phyloP scores from a whole-genome alignment of 257 asterid species.

The Mitragyna speciosa region DNA sequence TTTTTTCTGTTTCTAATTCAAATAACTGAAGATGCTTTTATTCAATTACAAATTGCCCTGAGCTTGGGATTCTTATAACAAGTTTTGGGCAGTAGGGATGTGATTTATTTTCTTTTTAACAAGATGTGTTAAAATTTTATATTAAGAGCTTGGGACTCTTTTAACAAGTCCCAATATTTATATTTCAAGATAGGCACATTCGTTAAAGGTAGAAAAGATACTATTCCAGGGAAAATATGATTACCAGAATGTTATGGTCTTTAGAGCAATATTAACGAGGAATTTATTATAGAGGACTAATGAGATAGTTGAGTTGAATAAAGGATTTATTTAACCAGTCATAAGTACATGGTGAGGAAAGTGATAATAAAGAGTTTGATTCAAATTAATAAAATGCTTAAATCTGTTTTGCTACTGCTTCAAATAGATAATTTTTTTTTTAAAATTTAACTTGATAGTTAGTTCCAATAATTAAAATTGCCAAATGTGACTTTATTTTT shows the following conservation, averaged over 20 bases:
- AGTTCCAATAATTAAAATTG: no score
- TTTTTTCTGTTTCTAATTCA: not conserved
- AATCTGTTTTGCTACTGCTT: no score
- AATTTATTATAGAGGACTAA: no score
- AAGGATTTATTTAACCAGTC: no score
- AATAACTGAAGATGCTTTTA: not conserved
- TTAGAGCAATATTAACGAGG: constrained; percentile 8
- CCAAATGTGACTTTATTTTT: no score
- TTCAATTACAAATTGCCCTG: not conserved
- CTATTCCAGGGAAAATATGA: constrained; percentile 86
- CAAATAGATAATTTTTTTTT: no score
- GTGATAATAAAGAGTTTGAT: no score
- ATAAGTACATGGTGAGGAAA: no score
- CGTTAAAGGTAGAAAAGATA: constrained; percentile 85
- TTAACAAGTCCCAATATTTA: not conserved
- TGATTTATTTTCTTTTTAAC: not conserved
- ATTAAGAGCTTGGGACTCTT: not conserved
- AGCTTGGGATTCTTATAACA: not conserved
- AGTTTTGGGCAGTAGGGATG: not conserved
- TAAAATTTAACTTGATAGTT: no score
- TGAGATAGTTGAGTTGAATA: no score
- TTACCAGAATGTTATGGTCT: constrained; percentile 88
- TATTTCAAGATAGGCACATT: constrained; percentile 96
- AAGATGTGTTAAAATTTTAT: not conserved
- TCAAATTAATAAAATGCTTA: no score